Base-by-base conservation (phyloP, 495 filamentous ascomycete species). In the Achaetomiella virescens region DNA sequence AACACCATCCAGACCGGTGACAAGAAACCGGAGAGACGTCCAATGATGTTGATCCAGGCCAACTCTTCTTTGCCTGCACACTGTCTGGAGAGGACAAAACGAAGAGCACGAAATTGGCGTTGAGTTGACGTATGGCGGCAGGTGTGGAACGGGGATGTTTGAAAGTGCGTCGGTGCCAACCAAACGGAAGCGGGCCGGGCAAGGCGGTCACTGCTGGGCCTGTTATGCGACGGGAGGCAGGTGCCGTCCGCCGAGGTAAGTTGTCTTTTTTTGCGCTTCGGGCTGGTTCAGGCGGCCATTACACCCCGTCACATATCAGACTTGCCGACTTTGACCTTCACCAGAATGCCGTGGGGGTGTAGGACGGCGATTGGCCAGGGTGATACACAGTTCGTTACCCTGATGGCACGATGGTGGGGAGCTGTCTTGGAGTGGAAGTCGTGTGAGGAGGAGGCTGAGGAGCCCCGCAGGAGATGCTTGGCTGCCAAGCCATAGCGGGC, bases 251-350 rank as follows among this genome's bases (percentile, higher is more conserved):
- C 31, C 3, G 44, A 33, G 33, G 20, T 8, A n/a, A 47, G 20
- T 18, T 29, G 55, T 27, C 17, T 31, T 31, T 35, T 43, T 41
- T 41, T 14, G 14, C 29, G 37, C 37, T 7, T 42, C 41, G 22
- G 29, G 3, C 15, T n/a, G 20, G 20, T n/a, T 4, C 6, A 38
- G 25, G 24, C 8, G 54, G 46, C 46, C 41, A 20, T 15, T 29
- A 21, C 10, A 36, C 47, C 49, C 24, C 47, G 59, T 62, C 61
- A 62, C 62, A 60, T 65, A 56, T 61, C 37, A 49, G 35, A 60
- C 60, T 52, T 14, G 10, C 10, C 49, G 44, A 15, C 17, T 21
- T 36, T 14, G 14, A 5, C n/a, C n/a, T 24, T 35, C 36, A 15
- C 1, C 18, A 40, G 49, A 22, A 47, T 48, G 35, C 33, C 58